Conservation (phyloP, 768 basidiomycete species). For the Cystobasidium ongulense region DNA sequence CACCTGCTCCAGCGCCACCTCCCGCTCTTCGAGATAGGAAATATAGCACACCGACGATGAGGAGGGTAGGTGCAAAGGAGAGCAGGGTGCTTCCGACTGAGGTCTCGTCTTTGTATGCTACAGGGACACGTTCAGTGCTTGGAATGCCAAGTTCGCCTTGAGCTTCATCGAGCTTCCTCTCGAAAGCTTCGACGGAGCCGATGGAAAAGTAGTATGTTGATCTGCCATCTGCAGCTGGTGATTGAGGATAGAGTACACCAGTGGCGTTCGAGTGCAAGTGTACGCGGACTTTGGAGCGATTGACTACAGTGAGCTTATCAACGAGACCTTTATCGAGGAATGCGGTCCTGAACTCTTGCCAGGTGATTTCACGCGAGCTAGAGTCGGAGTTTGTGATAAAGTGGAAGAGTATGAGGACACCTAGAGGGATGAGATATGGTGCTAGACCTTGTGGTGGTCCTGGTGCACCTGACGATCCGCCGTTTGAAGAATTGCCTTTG, state of each 20-base stretch:
- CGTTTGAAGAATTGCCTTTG: neutral
- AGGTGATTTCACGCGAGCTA: slow-evolving; percentile 71
- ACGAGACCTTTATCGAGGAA: slow-evolving; percentile 95
- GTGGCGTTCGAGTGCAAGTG: slow-evolving; percentile 85
- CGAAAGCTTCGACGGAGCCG: slow-evolving; percentile 92
- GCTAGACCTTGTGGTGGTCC: slow-evolving; percentile 16
- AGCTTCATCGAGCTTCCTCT: slow-evolving; percentile 86
- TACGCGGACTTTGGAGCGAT: slow-evolving; percentile 79
- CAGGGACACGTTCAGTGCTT: slow-evolving; percentile 83
- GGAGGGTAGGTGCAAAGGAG: slow-evolving; percentile 87
- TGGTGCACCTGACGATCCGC: slow-evolving; percentile 24
- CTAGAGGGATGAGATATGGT: slow-evolving; percentile 34
- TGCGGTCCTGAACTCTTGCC: slow-evolving; percentile 97
- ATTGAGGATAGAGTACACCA: slow-evolving; percentile 61
- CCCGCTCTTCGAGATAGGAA: slow-evolving; percentile 72
- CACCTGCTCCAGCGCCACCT: slow-evolving; percentile 52
- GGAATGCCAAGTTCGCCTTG: slow-evolving; percentile 89
- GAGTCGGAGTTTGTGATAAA: slow-evolving; percentile 28
- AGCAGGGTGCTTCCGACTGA: slow-evolving; percentile 70
- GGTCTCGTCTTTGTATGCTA: slow-evolving; percentile 91
- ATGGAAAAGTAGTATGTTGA: slow-evolving; percentile 80
- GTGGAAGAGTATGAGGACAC: slow-evolving; percentile 39
- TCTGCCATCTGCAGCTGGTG: slow-evolving; percentile 45
- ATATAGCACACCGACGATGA: slow-evolving; percentile 80
- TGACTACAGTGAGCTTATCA: slow-evolving; percentile 84